Evolutionary conservation across 768 basidiomycete species (phyloP), one percentile per base, ranked within the genome.

Genomic region (Lentinula guzmanii): DNA sequence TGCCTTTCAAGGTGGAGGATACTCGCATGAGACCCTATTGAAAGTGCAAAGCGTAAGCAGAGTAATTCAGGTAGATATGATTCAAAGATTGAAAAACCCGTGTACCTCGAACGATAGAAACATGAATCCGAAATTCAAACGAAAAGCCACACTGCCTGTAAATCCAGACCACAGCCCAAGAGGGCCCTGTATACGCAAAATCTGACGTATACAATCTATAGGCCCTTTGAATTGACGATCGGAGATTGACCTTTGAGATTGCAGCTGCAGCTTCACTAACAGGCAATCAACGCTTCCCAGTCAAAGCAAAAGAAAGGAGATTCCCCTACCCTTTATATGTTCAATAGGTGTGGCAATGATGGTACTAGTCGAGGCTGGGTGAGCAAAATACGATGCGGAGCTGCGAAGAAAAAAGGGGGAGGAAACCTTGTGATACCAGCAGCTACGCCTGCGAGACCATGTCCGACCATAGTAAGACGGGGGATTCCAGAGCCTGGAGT

Each of bases 121-220:
- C 85, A 91, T 87, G 82, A 84, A 89, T 62, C 87, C 82, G 72
- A 92, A 91, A 74, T 86, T 88, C 61, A 82, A 82, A 53, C 91
- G 75, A 70, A 88, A 91, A 5, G 84, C 80, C 33, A 91, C 76
- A 64, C 87, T 89, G 1, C 87, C 89, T 0, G 84, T 82, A 63
- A 93, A 80, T 58, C 90, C 91, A 66, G 84, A 83, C 86, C 87
- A 93, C 63, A 93, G 74, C 6, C 91, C 91, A 16, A 70, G 60
- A 7, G 83, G 53, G 13, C 92, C 91, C 68, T 89, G 86, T 10
- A 77, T 72, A 7, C 76, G 77, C 18, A 88, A 72, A 45, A 92
- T 80, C 69, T 91, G 82, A 37, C 82, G 77, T 2, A 82, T 81
- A 66, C 85, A 87, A 70, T 88, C 86, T 64, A 87, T 82, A 31